A percentile compares a stretch with the other conserved stretches of the same genome.
Conservation (phyloP, 2,329 filamentous ascomycete species). For the Phoma sp. region DNA sequence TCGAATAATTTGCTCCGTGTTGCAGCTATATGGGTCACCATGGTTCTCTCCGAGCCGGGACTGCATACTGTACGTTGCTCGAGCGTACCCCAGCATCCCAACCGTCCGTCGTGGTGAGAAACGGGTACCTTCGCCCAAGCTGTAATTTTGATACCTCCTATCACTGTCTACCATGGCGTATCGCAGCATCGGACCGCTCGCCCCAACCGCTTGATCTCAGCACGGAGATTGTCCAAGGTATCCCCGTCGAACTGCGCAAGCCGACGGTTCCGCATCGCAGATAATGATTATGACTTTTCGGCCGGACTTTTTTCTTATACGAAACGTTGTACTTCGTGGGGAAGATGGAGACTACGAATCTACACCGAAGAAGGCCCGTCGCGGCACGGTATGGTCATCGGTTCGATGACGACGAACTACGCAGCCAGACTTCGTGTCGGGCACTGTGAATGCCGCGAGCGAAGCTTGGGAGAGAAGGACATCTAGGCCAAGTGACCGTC, state of each 20-base stretch:
- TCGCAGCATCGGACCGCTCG: neutral
- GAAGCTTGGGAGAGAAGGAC: neutral
- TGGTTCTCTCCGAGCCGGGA: neutral
- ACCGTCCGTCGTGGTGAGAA: neutral
- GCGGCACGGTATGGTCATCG: neutral
- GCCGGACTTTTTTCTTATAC: neutral
- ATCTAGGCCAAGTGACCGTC: neutral
- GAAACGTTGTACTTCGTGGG: neutral
- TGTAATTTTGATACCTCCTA: constrained; percentile 5
- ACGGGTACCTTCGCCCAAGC: neutral
- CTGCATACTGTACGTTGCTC: neutral
- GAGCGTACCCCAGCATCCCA: neutral
- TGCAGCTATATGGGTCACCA: neutral
- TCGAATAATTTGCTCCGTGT: neutral
- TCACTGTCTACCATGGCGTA: constrained; percentile 12
- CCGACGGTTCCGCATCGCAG: neutral
- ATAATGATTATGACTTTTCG: neutral
- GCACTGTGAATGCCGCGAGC: neutral
- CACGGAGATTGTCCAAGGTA: neutral
- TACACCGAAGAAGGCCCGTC: constrained; percentile 6
- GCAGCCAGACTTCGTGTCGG: neutral
- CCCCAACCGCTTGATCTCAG: neutral
- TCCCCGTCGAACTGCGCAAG: neutral
- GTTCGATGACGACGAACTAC: neutral
- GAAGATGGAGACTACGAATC: constrained; percentile 3